These are phyloP conservation scores for Yamadazyma membranifaciens DNA, from an alignment of 1,139 yeast genomes.

Conservation along the genomic window DNA sequence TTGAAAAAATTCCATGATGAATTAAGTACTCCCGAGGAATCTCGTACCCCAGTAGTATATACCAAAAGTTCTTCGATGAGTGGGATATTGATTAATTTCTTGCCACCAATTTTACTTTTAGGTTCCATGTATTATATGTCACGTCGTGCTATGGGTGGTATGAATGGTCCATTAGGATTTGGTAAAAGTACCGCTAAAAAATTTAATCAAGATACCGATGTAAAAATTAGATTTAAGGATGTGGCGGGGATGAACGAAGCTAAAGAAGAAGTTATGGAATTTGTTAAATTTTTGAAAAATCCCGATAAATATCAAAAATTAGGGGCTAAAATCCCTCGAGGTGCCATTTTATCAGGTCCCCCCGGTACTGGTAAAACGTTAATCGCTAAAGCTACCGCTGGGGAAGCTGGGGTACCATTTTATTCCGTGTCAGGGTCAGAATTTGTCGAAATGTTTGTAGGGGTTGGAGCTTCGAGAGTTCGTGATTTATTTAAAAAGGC, in stretches of 20 bases:
- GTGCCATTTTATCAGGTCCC: constrained; percentile 97
- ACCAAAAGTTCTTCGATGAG: constrained; percentile 64
- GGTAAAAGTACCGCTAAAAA: constrained; percentile 90
- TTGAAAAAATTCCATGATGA: constrained; percentile 74
- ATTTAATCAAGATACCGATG: constrained; percentile 88
- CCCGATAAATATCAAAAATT: constrained; percentile 86
- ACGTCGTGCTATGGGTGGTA: constrained; percentile 57
- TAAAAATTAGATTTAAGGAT: constrained; percentile 83
- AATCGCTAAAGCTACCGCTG: constrained; percentile 98
- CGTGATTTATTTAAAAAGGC: constrained; percentile 93
- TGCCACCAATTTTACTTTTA: constrained; percentile 80
- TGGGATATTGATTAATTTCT: constrained; percentile 61
- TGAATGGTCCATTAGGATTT: constrained; percentile 65
- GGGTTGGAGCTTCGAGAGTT: constrained; percentile 97
- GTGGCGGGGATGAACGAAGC: constrained; percentile 98
- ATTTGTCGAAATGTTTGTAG: constrained; percentile 97
- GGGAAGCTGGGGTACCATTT: constrained; percentile 97
- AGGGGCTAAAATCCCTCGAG: constrained; percentile 97
- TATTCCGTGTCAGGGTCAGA: constrained; percentile 96
- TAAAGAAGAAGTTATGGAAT: constrained; percentile 97
- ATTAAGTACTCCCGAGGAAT: constrained; percentile 57
- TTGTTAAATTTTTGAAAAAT: constrained; percentile 86
- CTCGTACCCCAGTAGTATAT: constrained; percentile 83
- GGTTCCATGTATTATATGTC: constrained; percentile 85
- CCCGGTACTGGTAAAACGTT: constrained; percentile 99